These are phyloP conservation scores for Dissophora ornata DNA, from an alignment of 192 early-diverging fungal genomes.

Conservation along the genomic window DNA sequence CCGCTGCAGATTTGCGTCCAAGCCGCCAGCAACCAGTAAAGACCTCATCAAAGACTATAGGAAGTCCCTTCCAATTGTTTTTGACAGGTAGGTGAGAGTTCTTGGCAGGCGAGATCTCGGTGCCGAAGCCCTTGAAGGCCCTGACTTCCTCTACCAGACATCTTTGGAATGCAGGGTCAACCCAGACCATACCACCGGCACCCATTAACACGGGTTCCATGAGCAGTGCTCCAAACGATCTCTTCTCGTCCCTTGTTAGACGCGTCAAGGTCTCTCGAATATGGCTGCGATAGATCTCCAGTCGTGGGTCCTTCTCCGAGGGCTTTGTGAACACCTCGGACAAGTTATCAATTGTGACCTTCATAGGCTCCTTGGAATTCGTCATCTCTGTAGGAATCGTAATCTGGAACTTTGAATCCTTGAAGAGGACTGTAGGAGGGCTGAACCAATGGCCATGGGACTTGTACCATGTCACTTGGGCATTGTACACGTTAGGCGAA, in stretches of 20 bases:
- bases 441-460: constrained; percentile 76
- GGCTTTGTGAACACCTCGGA: constrained; percentile 28
- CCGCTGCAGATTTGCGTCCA: constrained; percentile 65
- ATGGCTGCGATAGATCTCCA: constrained; percentile 54
- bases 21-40: constrained; percentile 80
- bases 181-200: constrained; percentile 87
- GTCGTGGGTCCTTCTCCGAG: constrained; percentile 33
- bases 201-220: constrained; percentile 86
- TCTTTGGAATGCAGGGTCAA: constrained; percentile 83
- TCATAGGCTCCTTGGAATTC: constrained; percentile 5
- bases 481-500: constrained; percentile 77
- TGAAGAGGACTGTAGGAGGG: constrained; percentile 69
- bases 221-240: constrained; percentile 68
- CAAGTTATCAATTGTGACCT: constrained; percentile 31
- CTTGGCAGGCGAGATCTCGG: constrained; percentile 19
- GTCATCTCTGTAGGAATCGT: constrained; percentile 55
- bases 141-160: constrained; percentile 66
- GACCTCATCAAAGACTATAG: constrained; percentile 87
- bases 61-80: constrained; percentile 64
- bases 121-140: constrained; percentile 42
- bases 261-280: constrained; percentile 53
- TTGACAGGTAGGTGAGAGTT: background rate
- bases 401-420: constrained; percentile 58
- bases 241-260: constrained; percentile 53
- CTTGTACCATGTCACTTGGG: constrained; percentile 75